Evolutionary conservation across 352 stramenopile species (phyloP).

Genomic region (Paralagenidium karlingii): DNA sequence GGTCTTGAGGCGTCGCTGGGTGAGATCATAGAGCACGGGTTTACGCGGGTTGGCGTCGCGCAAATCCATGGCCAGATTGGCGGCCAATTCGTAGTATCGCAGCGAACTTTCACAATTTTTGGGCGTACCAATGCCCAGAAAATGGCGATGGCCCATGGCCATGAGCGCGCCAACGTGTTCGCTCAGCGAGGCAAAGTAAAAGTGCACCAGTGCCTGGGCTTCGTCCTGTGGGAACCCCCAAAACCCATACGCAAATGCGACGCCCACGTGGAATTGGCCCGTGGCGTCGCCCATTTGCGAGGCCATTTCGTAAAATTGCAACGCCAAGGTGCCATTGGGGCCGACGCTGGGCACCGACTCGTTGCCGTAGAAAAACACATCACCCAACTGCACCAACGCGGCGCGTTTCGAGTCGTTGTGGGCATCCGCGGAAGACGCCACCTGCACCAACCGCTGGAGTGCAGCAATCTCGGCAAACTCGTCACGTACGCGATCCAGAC

Average conservation of each 20-base stretch:
- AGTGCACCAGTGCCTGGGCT: slow-evolving; percentile 52
- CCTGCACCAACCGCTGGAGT: too few species aligned
- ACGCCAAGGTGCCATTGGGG: slow-evolving; percentile 47
- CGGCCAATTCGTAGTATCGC: slow-evolving; percentile 82
- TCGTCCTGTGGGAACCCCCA: slow-evolving; percentile 58
- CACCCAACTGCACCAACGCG: slow-evolving; percentile 52
- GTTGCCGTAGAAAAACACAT: slow-evolving; percentile 75
- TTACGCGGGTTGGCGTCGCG: slow-evolving; percentile 38
- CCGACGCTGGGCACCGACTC: slow-evolving; percentile 15
- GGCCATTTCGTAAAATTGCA: slow-evolving; percentile 52
- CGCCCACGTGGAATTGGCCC: slow-evolving; percentile 76
- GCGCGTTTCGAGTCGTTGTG: slow-evolving; percentile 13
- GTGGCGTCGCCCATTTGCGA: slow-evolving; percentile 30
- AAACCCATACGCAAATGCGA: slow-evolving; percentile 72
- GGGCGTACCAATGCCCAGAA: slow-evolving; percentile 52
- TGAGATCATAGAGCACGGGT: slow-evolving; percentile 58
- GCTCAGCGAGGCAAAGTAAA: slow-evolving; percentile 76
- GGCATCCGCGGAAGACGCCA: too few species aligned
- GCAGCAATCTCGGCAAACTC: too few species aligned
- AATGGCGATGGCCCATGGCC: slow-evolving; percentile 68
- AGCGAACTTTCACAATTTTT: slow-evolving; percentile 76
- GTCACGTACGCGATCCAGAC: too few species aligned
- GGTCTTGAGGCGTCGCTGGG: slow-evolving; percentile 59
- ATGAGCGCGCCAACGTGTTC: slow-evolving; percentile 51
- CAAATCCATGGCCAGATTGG: slow-evolving; percentile 59